phyloP scores from a whole-genome alignment of 768 basidiomycete genomes.

The Lactarius tabidus region DNA sequence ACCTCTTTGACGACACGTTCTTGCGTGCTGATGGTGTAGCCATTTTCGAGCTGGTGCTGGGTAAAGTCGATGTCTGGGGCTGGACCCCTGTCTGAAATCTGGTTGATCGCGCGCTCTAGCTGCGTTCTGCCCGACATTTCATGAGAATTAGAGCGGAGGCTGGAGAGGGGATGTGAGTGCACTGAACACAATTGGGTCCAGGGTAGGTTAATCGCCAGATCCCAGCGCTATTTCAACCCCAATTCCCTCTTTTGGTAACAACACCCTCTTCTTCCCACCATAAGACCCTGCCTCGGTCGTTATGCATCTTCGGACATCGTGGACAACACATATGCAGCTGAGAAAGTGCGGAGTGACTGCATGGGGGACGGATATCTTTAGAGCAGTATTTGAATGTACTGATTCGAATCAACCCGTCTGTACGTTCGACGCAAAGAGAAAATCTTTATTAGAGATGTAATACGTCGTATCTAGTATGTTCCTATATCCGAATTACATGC shows the following conservation, averaged over 20 bases:
- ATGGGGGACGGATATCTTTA: no score
- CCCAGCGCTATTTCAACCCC: not conserved
- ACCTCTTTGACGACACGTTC: constrained; percentile 97
- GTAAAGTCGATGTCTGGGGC: constrained; percentile 81
- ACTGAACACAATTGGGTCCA: not conserved
- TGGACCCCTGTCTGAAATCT: constrained; percentile 49
- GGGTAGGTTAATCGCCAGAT: constrained; percentile 10
- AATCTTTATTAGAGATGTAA: no score
- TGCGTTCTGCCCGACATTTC: constrained; percentile 37
- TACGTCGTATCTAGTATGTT: no score
- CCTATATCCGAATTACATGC: no score
- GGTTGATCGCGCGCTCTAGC: constrained; percentile 61
- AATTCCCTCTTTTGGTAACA: not conserved
- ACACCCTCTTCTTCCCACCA: no score
- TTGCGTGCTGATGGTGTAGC: constrained; percentile 84
- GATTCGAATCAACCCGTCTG: no score
- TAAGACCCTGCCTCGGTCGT: no score
- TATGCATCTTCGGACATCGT: no score
- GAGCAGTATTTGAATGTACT: no score
- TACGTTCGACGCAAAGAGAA: no score
- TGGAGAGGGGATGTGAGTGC: not conserved
- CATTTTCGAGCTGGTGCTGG: constrained; percentile 90
- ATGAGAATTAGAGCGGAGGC: not conserved
- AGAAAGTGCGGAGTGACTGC: no score
- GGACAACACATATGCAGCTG: no score